Conservation (phyloP, 805 yeast species). For the Komagataella populi region DNA sequence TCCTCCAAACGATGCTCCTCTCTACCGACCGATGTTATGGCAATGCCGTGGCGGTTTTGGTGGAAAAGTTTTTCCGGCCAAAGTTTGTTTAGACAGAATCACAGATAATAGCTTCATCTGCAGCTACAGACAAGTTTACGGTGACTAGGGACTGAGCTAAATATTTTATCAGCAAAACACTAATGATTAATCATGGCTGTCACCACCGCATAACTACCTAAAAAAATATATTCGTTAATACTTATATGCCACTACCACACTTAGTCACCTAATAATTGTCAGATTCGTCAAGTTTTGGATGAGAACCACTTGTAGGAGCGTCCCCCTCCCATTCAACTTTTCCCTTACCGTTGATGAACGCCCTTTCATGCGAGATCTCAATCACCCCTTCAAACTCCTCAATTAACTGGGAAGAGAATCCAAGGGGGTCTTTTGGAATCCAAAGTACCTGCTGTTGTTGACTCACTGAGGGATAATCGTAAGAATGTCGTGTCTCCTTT, state of each 20-base stretch:
- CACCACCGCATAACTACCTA: background rate
- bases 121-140: too few species aligned
- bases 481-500: conserved; percentile 47
- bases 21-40: too few species aligned
- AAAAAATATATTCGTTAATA: background rate
- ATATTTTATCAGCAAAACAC: too few species aligned
- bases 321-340: conserved; percentile 31
- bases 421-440: conserved; percentile 87
- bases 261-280: background rate
- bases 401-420: conserved; percentile 54
- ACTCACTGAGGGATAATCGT: conserved; percentile 60
- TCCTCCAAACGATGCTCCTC: too few species aligned
- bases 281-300: background rate
- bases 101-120: too few species aligned
- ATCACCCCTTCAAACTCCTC: conserved; percentile 40
- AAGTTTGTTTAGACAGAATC: too few species aligned
- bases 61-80: too few species aligned
- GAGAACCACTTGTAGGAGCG: conserved; percentile 26
- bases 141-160: too few species aligned
- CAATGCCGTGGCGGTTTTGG: too few species aligned
- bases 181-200: too few species aligned
- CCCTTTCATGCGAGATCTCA: conserved; percentile 53
- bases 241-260: background rate
- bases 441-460: conserved; percentile 68
- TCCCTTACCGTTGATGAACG: conserved; percentile 41